Evolutionary conservation across 2,329 filamentous ascomycete species (phyloP).

Genomic region (Aspergillus clavatus): DNA sequence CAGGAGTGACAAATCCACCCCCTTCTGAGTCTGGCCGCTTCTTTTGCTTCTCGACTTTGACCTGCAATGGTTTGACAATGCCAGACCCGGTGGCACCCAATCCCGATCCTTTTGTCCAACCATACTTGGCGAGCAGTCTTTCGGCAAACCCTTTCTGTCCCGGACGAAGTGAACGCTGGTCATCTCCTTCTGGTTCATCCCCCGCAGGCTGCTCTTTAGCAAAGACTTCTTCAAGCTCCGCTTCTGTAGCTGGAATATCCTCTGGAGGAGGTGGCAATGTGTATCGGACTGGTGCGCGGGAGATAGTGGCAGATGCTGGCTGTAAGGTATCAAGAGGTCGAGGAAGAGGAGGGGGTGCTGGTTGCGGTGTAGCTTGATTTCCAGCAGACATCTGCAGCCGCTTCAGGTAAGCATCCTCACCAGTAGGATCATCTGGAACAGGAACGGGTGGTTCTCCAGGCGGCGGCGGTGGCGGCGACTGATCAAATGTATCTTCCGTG

Average conservation of each 20-base stretch:
- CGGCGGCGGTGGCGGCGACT: conserved; percentile 26
- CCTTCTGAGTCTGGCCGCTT: conserved; percentile 74
- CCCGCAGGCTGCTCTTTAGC: conserved; percentile 37
- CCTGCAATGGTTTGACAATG: conserved; percentile 76
- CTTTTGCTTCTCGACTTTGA: conserved; percentile 80
- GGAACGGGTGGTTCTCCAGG: conserved; percentile 28
- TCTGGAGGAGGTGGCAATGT: conserved; percentile 49
- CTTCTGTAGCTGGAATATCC: conserved; percentile 50
- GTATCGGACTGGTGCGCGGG: conserved; percentile 74
- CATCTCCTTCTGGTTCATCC: conserved; percentile 31
- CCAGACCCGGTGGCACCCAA: conserved; percentile 77
- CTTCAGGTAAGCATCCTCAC: conserved; percentile 24
- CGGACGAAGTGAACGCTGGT: conserved; percentile 60
- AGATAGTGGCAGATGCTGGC: conserved; percentile 58
- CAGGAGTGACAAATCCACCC: conserved; percentile 68
- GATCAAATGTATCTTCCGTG: conserved; percentile 48
- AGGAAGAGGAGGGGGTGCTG: conserved; percentile 26
- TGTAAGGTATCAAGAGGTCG: conserved; percentile 39
- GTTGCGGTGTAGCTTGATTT: conserved; percentile 19
- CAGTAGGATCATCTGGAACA: conserved; percentile 24
- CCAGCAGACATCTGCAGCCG: conserved; percentile 21
- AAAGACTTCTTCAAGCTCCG: conserved; percentile 47
- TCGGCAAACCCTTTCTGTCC: conserved; percentile 82
- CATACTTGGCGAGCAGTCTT: conserved; percentile 87
- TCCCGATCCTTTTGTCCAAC: conserved; percentile 83